Evolutionary conservation across 108 stramenopile genomes (phyloP).

Genomic region (Skeletonema potamos): DNA sequence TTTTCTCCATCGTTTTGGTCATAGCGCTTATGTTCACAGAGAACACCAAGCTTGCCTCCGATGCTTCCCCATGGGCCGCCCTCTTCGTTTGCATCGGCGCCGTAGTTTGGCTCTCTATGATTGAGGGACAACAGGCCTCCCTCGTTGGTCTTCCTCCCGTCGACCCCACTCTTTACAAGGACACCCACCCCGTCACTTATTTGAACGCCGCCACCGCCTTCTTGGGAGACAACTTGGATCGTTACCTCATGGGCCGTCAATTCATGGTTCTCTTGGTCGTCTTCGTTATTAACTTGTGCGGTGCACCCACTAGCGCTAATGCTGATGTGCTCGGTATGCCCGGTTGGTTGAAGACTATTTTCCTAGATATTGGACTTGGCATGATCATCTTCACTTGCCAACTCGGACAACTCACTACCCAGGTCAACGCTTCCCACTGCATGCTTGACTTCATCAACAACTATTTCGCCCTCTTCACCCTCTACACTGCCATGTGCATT

Average conservation of each 20-base stretch:
- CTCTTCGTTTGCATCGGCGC: conserved; percentile 44
- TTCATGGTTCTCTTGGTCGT: conserved; percentile 84
- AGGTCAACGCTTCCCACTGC: conserved; percentile 78
- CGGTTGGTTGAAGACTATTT: conserved; percentile 53
- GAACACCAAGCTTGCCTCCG: conserved; percentile 60
- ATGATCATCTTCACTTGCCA: conserved; percentile 73
- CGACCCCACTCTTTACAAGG: conserved; percentile 69
- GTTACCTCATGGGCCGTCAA: conserved; percentile 87
- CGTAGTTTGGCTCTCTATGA: conserved; percentile 68
- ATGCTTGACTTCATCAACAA: conserved; percentile 89
- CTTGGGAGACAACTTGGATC: conserved; percentile 87
- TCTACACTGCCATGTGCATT: conserved; percentile 56
- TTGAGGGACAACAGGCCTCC: conserved; percentile 77
- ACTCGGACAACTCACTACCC: conserved; percentile 79
- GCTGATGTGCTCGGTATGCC: conserved; percentile 67
- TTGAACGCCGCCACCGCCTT: conserved; percentile 53
- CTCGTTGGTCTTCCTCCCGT: conserved; percentile 74
- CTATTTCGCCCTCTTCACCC: conserved; percentile 71
- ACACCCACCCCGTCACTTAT: conserved; percentile 69
- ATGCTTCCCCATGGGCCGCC: conserved; percentile 55
- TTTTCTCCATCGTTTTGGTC: conserved; percentile 64
- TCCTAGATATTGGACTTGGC: conserved; percentile 75
- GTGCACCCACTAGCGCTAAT: conserved; percentile 52
- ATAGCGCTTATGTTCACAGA: conserved; percentile 57
- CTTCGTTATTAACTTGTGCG: conserved; percentile 70